Evolutionary conservation across 805 yeast genomes (phyloP).

Genomic region (Yamadazyma insecticola): DNA sequence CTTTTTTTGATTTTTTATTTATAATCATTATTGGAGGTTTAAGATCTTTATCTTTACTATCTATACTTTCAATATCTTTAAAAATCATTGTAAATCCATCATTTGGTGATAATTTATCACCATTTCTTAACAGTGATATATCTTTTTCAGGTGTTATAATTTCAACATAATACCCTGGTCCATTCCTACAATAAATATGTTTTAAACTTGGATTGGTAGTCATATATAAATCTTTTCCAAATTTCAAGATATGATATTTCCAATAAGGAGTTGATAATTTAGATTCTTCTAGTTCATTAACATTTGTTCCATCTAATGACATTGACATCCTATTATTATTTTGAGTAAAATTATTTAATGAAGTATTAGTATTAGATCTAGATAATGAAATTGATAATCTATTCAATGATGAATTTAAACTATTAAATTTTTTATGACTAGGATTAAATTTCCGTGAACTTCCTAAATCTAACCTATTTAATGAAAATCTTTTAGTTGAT

Average conservation of each 20-base stretch:
- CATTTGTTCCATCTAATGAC: constrained; percentile 1
- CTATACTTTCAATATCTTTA: constrained; percentile 15
- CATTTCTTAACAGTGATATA: constrained; percentile 14
- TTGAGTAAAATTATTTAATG: neutral
- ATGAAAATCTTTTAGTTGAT: constrained; percentile 12
- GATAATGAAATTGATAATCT: neutral
- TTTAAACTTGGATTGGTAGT: constrained; percentile 64
- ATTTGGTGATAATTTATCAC: no score
- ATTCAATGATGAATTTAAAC: constrained; percentile 2
- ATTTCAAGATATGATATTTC: constrained; percentile 59
- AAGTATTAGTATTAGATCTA: neutral
- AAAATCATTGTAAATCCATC: constrained; percentile 24
- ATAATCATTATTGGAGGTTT: constrained; percentile 24
- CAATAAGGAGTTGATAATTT: constrained; percentile 39
- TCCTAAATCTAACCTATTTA: constrained; percentile 4
- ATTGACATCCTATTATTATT: neutral
- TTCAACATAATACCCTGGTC: constrained; percentile 58
- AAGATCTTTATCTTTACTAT: constrained; percentile 11
- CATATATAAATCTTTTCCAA: constrained; percentile 53
- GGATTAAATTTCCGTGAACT: constrained; percentile 3
- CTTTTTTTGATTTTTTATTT: constrained; percentile 17
- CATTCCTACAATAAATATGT: constrained; percentile 55
- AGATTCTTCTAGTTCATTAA: neutral
- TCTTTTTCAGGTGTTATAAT: constrained; percentile 19
- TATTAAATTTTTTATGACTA: constrained; percentile 8